Percentiles rank a stretch among this genome's conserved stretches.
phyloP scores from a whole-genome alignment of 345 rosid genomes.

The Murraya koenigii region DNA sequence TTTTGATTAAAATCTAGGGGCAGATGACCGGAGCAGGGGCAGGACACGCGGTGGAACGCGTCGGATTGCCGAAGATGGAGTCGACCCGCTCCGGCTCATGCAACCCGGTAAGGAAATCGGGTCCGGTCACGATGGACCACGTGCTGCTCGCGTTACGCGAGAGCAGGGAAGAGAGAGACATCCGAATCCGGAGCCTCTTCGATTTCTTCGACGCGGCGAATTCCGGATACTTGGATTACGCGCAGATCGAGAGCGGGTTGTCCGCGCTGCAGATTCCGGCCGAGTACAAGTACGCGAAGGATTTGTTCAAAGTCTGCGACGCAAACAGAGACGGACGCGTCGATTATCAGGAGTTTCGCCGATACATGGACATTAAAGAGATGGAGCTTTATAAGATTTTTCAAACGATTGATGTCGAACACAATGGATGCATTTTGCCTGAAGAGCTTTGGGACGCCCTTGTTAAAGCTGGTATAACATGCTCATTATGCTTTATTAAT shows the following conservation, averaged over 20 bases:
- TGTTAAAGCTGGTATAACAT: too few species aligned
- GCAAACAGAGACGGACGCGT: conserved; percentile 85
- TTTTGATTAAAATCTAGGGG: not conserved
- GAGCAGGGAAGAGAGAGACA: conserved; percentile 81
- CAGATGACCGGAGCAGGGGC: conserved; percentile 35
- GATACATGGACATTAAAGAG: conserved; percentile 88
- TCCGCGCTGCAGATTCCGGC: conserved; percentile 75
- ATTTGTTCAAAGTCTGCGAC: conserved; percentile 73
- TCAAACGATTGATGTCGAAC: conserved; percentile 72
- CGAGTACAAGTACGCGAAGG: conserved; percentile 76
- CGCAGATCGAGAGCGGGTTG: conserved; percentile 81
- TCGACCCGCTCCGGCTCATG: conserved; percentile 30
- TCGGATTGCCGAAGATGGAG: conserved; percentile 48
- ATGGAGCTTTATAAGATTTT: conserved; percentile 66
- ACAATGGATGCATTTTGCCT: conserved; percentile 81
- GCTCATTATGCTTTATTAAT: too few species aligned
- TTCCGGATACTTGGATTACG: conserved; percentile 64
- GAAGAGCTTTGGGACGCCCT: conserved; percentile 84
- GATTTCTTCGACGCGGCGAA: conserved; percentile 63
- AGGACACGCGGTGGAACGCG: conserved; percentile 48
- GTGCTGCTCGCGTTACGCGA: conserved; percentile 73
- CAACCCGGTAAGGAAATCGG: conserved; percentile 46
- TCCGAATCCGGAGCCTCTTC: conserved; percentile 63
- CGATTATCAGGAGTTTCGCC: conserved; percentile 77
- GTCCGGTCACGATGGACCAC: conserved; percentile 67